Evolutionary conservation across 2,329 filamentous ascomycete species (phyloP), one percentile per base, ranked within the genome.

Genomic region (Tolypocladium tropicale): DNA sequence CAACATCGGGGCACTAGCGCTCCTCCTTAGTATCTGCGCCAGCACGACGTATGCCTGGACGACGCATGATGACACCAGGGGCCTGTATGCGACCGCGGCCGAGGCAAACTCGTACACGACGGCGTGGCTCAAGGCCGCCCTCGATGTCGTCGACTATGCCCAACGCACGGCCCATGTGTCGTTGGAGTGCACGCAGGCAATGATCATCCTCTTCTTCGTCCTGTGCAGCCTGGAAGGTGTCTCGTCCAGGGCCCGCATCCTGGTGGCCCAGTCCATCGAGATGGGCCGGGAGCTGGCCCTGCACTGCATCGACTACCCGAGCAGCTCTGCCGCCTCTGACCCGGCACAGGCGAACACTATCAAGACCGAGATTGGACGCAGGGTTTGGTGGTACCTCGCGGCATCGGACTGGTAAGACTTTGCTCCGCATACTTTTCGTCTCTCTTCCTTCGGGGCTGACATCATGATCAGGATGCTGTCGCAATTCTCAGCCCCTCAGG

Each of bases 381-480:
- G 75, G 50, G 59, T 75, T 4, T 77, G 74, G 75, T 77, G 74
- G 74, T 73, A 75, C 58, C 63, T 77, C 6, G 67, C 67, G 11
- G 63, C 69, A 1, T 72, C 68, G 5, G 73, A 76, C 57, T 75
- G 71, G 74, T 72, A 57, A 60, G 65, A 50, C 2, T 16, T 18
- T 18, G n/a, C 25, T 25, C 23, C 23, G n/a, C 18, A 4, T n/a
- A n/a, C n/a, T 30, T n/a, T n/a, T 21, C 25, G 2, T n/a, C 30
- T 9, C 16, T n/a, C 25, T 16, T n/a, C 25, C 21, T 3, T 32
- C 11, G 53, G n/a, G n/a, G 43, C 53, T 55, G 32, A 50, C 53
- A 16, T 32, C 9, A 16, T 18, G 41, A 10, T 9, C 34, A 74
- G 72, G 64, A 65, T 75, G 58, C 58, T 74, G 10, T 65, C 68